Percentiles rank a stretch among this genome's conserved stretches.
Conservation (phyloP, 78 protist species). For the Guillardia theta region DNA sequence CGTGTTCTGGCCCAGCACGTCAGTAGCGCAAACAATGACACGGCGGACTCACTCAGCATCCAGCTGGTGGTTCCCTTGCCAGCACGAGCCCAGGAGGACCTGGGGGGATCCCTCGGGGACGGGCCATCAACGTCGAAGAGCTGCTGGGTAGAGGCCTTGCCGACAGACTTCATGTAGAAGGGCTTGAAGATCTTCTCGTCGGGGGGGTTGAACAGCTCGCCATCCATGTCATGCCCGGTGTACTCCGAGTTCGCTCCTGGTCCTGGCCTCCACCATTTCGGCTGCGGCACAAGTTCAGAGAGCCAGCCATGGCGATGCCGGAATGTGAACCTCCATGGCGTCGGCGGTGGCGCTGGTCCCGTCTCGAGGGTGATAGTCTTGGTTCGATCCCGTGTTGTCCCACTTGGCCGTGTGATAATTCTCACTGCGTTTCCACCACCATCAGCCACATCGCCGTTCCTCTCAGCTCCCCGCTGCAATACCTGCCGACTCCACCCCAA, state of each 20-base stretch:
- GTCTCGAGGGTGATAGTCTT: neutral
- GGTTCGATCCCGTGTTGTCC: neutral
- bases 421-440: neutral
- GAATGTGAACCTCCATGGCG: too few relatives aligned
- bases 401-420: conserved; percentile 4
- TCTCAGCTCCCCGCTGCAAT: too few relatives aligned
- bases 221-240: neutral
- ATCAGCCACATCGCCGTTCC: too few relatives aligned
- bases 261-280: neutral
- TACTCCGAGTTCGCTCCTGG: conserved; percentile 6
- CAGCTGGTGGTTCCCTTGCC: neutral
- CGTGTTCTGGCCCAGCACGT: neutral
- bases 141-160: neutral
- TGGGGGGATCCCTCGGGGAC: neutral
- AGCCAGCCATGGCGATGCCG: too few relatives aligned
- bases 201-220: neutral
- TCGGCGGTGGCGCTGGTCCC: neutral
- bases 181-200: conserved; percentile 2
- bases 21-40: neutral
- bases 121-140: neutral
- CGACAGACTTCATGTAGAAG: neutral
- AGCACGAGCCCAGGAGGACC: neutral
- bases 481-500: neutral
- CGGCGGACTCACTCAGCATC: neutral
- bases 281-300: too few relatives aligned